phyloP scores from a whole-genome alignment of 495 filamentous ascomycete genomes.

The Astrothelium macrocarpum region DNA sequence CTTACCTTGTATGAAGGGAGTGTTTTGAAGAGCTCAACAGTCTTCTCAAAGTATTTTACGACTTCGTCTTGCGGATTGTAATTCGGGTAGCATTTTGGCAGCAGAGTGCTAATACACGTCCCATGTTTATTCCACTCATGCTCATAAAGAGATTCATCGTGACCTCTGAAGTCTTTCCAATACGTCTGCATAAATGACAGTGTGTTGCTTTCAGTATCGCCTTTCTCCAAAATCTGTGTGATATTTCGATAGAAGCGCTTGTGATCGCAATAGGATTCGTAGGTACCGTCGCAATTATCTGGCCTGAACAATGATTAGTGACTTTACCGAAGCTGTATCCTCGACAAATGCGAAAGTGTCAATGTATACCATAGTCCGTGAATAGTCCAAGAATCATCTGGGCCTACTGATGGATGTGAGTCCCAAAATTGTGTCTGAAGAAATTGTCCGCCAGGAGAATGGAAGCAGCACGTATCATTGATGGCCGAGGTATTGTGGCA shows the following conservation, averaged over 20 bases:
- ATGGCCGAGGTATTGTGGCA: slow-evolving; percentile 46
- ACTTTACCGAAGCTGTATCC: not conserved
- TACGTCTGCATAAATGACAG: slow-evolving; percentile 64
- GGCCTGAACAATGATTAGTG: slow-evolving; percentile 38
- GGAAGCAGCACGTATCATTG: slow-evolving; percentile 59
- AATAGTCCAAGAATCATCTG: slow-evolving; percentile 68
- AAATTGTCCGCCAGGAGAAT: slow-evolving; percentile 62
- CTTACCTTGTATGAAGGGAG: slow-evolving; percentile 45
- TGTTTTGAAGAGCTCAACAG: slow-evolving; percentile 52
- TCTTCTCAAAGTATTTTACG: slow-evolving; percentile 52
- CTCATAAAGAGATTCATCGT: slow-evolving; percentile 62
- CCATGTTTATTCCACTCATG: slow-evolving; percentile 83
- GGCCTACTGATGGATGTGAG: slow-evolving; percentile 53
- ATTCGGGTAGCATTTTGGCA: slow-evolving; percentile 59
- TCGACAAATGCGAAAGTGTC: not conserved
- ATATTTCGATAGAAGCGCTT: slow-evolving; percentile 60
- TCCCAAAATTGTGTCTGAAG: slow-evolving; percentile 85
- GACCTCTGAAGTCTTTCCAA: slow-evolving; percentile 60
- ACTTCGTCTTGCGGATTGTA: slow-evolving; percentile 52
- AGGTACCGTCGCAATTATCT: slow-evolving; percentile 75
- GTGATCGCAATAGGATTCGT: slow-evolving; percentile 59
- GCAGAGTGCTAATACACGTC: slow-evolving; percentile 61
- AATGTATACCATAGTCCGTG: slow-evolving; percentile 59
- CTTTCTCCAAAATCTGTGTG: slow-evolving; percentile 50
- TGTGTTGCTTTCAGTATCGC: slow-evolving; percentile 46